Percentiles rank a stretch among this genome's conserved stretches.
Evolutionary conservation across 345 rosid species (phyloP).

Genomic region (Moricandia moricandioides): DNA sequence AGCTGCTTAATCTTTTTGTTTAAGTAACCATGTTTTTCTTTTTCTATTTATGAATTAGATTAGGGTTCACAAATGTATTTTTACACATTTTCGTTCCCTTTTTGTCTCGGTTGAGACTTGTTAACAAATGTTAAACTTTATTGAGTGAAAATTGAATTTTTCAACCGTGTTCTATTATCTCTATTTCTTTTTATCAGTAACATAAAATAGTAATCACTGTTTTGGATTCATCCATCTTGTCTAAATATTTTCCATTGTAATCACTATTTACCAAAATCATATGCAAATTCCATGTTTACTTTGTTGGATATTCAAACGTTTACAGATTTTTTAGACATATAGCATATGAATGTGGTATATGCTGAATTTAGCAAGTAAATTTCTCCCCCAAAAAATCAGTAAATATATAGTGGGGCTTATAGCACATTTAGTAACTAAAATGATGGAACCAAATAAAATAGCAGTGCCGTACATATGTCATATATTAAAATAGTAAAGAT

Average conservation of each 20-base stretch:
- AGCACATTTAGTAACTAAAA: neutral
- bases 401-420: neutral
- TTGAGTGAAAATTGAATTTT: neutral
- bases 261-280: neutral
- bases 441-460: neutral
- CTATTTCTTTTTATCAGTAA: neutral
- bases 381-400: too few species aligned
- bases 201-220: neutral
- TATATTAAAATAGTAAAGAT: neutral
- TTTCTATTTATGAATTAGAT: neutral
- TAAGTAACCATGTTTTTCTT: constrained; percentile 18
- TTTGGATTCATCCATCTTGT: neutral
- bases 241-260: neutral
- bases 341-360: too few species aligned
- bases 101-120: constrained; percentile 9
- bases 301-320: too few species aligned
- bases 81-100: constrained; percentile 10
- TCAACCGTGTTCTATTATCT: neutral
- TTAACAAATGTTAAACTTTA: constrained; percentile 15
- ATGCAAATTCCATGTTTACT: neutral
- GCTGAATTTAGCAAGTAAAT: too few species aligned
- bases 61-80: constrained; percentile 31
- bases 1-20: constrained; percentile 54
- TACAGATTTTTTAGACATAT: too few species aligned
- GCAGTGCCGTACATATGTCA: constrained; percentile 11